Evolutionary conservation across 192 early-diverging fungal species (phyloP).

Genomic region (Coemansia sp.): DNA sequence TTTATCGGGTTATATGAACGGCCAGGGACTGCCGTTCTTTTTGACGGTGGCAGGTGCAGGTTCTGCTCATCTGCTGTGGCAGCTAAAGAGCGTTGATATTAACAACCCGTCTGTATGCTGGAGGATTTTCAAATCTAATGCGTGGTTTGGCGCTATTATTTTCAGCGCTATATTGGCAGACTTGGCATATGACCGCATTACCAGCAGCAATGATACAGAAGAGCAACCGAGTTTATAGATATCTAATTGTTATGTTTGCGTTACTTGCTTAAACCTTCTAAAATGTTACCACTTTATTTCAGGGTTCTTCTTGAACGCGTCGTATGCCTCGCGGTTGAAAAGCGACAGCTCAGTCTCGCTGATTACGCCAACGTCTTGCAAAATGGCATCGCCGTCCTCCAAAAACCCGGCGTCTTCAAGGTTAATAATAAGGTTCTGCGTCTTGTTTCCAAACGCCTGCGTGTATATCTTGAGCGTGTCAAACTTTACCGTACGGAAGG

Average conservation of each 20-base stretch:
- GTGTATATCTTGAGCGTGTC: constrained; percentile 49
- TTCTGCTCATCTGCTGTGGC: constrained; percentile 79
- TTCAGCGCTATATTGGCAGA: constrained; percentile 73
- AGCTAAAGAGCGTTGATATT: constrained; percentile 69
- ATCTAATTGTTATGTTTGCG: no score
- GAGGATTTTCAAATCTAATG: constrained; percentile 76
- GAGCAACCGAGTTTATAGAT: no score
- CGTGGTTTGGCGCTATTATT: constrained; percentile 76
- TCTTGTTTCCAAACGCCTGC: constrained; percentile 57
- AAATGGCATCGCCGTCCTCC: constrained; percentile 56
- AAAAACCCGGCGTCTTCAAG: constrained; percentile 70
- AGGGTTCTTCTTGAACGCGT: constrained; percentile 71
- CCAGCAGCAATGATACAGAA: no score
- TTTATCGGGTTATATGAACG: constrained; percentile 78
- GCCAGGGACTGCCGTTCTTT: constrained; percentile 73
- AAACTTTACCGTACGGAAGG: constrained; percentile 21
- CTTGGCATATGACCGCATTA: constrained; percentile 27
- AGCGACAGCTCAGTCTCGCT: constrained; percentile 86
- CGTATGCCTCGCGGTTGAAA: constrained; percentile 72
- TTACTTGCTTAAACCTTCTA: no score
- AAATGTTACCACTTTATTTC: constrained; percentile 72
- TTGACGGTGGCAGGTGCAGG: constrained; percentile 69
- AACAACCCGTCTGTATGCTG: constrained; percentile 66
- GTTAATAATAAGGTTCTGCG: constrained; percentile 86
- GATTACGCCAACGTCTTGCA: constrained; percentile 50